Percentiles rank a stretch among this genome's conserved stretches.
Conservation (phyloP, 257 asterid genomes). For the Primulina eburnea region DNA sequence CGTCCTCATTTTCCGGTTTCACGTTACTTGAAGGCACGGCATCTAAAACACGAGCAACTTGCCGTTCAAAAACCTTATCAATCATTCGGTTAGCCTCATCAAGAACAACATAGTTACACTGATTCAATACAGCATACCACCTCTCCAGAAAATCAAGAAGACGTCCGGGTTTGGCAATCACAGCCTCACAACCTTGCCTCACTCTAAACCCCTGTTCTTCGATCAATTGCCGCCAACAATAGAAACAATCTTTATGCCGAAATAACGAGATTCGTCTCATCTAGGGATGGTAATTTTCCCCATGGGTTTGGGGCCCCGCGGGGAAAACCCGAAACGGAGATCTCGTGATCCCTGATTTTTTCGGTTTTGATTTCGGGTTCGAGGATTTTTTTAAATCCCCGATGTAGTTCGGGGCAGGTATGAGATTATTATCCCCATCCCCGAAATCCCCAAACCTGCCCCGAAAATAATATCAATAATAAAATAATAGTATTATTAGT, state of each 20-base stretch:
- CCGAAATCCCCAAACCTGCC: too few species aligned
- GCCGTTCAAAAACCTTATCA: slow-evolving; percentile 67
- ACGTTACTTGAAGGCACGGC: slow-evolving; percentile 65
- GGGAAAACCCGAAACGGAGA: too few species aligned
- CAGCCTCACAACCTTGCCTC: slow-evolving; percentile 60
- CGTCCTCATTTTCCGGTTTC: slow-evolving; percentile 54
- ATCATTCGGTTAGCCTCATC: slow-evolving; percentile 68
- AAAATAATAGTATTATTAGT: too few species aligned
- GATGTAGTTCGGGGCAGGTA: too few species aligned
- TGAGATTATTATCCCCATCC: too few species aligned
- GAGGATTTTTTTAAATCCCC: too few species aligned
- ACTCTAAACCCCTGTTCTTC: slow-evolving; percentile 55
- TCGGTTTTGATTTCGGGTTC: too few species aligned
- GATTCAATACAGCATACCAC: slow-evolving; percentile 53
- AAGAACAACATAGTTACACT: slow-evolving; percentile 57
- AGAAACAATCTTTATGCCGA: slow-evolving; percentile 55
- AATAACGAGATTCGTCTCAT: slow-evolving; percentile 41
- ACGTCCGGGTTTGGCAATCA: slow-evolving; percentile 61
- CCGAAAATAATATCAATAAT: too few species aligned
- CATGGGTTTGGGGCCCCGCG: too few species aligned
- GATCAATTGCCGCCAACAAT: slow-evolving; percentile 58
- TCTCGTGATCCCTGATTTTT: too few species aligned
- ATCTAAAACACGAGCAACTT: slow-evolving; percentile 51
- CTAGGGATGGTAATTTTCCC: too few species aligned
- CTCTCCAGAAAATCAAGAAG: slow-evolving; percentile 58